Base-by-base conservation (phyloP, 805 yeast genomes). In the Pichia nakasei region DNA sequence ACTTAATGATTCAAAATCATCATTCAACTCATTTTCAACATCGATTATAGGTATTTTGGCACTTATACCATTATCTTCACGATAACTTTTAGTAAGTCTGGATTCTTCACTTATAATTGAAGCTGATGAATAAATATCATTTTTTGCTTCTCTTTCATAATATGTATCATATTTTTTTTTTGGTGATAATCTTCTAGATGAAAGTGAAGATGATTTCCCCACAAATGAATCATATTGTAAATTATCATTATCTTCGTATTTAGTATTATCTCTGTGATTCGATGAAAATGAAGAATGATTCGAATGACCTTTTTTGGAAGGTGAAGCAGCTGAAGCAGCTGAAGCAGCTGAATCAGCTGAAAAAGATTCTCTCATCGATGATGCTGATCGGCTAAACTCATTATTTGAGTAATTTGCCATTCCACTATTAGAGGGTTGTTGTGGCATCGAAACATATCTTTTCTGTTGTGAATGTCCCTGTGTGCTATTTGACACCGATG, bases 11-110 rank as follows among this genome's bases (percentile, higher is more conserved):
- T 33, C 27, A 5, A 39, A 32, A 3, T 24, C 18, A 20, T 33
- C 37, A 22, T 18, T 26, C 9, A 35, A 19, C 15, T 47, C 47
- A 19, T 33, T 29, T 20, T 40, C 47, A 22, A 40, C 52, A 26
- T 43, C 49, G 11, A 50, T 45, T 13, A 47, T 41, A 2, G 61
- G 61, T 12, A 56, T 38, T 34, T 41, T 44, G n/a, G 55, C 50
- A 11, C 27, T 38, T 17, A 38, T 34, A 22, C 2, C 3, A 20
- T 29, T 8, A 19, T 29, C 18, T 19, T 44, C 24, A 7, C 31
- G 24, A 17, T 15, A n/a, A 5, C 12, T 17, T 2, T 18, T 3
- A 8, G 26, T 34, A 20, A 35, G 22, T 33, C 33, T 37, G 3
- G 43, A 24, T 8, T 41, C 41, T 13, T 35, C 35, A 26, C 20